phyloP scores from a whole-genome alignment of 2,329 filamentous ascomycete species.

The Xylariaceae sp. region DNA sequence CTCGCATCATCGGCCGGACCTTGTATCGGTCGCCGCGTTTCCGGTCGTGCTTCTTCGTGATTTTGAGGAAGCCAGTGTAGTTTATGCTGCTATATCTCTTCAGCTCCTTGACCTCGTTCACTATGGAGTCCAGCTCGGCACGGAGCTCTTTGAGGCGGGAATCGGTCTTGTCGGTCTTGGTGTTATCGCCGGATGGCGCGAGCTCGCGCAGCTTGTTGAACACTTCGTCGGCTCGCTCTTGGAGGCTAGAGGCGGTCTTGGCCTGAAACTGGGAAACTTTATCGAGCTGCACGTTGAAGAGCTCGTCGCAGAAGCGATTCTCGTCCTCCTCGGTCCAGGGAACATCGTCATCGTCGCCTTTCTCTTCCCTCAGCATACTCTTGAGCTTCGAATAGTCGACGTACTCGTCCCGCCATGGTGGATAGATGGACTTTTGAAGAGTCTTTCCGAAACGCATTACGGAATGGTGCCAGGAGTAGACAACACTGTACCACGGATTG shows the following conservation, averaged over 20 bases:
- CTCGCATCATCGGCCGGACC: conserved; percentile 85
- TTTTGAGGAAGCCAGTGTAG: conserved; percentile 96
- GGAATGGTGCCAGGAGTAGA: not conserved
- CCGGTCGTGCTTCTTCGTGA: conserved; percentile 97
- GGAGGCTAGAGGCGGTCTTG: conserved; percentile 59
- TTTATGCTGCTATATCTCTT: conserved; percentile 95
- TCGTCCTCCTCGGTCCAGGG: conserved; percentile 94
- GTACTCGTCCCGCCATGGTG: conserved; percentile 88
- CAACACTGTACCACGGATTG: no score
- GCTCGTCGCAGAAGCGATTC: conserved; percentile 86
- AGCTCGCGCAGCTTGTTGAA: conserved; percentile 74
- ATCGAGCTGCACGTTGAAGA: conserved; percentile 90
- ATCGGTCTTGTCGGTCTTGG: conserved; percentile 44
- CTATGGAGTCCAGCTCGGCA: conserved; percentile 77
- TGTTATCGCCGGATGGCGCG: conserved; percentile 61
- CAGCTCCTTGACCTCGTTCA: conserved; percentile 84
- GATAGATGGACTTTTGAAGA: conserved; percentile 70
- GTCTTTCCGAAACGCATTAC: conserved; percentile 91
- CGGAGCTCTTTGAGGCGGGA: conserved; percentile 64
- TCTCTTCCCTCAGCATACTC: conserved; percentile 75
- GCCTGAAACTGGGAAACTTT: conserved; percentile 90
- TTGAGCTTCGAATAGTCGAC: conserved; percentile 96
- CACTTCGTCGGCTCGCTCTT: conserved; percentile 47
- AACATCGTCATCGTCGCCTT: conserved; percentile 51
- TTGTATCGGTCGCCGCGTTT: conserved; percentile 82